Evolutionary conservation across 139 green algal genomes (phyloP), one percentile per base, ranked within the genome.

Genomic region (Picochlorum sp.): DNA sequence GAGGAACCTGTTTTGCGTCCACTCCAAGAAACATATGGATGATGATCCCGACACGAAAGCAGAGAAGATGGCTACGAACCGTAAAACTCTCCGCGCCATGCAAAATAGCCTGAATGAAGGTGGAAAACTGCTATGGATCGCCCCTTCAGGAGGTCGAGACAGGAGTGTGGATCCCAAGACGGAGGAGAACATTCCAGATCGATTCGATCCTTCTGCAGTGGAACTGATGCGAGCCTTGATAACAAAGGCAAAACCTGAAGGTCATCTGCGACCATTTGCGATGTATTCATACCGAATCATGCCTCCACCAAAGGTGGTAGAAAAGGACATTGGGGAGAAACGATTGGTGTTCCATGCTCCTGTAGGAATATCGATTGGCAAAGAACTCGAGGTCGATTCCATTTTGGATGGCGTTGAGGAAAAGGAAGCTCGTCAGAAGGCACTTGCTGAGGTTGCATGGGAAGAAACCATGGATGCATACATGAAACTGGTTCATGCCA

Each of bases 1-100:
- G 30, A 86, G 94, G 70, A 98, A 99, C 83, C 83, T 99, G 16
- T 96, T 98, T 63, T 99, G 94, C 74, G 91, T 99, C 50, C 84
- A 98, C 79, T 95, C 85, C 56, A 98, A 97, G 64, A 96, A 96
- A 77, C 91, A 94, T 79, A 83, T 99, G 64, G 83, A 95, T 69
- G 91, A 98, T 65, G 70, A 84, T 13, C 94, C 94, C 3, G 86
- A 90, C 71, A 75, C 90, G 8, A 92, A 90, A 62, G 67, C 79
- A 2, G 68, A 79, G 24, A 97, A 98, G 79, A 81, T 82, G 76
- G 84, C 86, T 20, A 91, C 79, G 61, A 98, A 98, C 79, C 72
- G 88, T 41, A 77, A 73, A 28, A 97, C 92, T 23, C 75, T 95
- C 13, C 70, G 78, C 9, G 74, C 75, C 24, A 94, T 95, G 87